phyloP scores from a whole-genome alignment of 1,139 yeast genomes.

The Scheffersomyces stambukii region DNA sequence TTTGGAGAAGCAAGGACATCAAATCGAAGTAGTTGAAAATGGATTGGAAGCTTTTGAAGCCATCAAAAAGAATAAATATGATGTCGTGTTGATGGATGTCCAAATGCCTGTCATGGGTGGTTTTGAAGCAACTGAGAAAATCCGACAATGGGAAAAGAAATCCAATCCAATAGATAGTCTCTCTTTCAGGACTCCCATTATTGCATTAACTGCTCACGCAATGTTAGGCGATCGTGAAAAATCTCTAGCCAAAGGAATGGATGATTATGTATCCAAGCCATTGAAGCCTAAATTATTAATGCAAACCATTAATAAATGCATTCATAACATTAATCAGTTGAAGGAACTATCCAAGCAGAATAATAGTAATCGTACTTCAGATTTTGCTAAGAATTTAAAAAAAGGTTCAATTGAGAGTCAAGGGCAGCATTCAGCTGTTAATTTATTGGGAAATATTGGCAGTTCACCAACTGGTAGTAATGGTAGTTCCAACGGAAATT shows the following conservation, averaged over 20 bases:
- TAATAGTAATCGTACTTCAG: constrained; percentile 42
- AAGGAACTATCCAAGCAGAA: constrained; percentile 52
- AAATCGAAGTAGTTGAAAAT: constrained; percentile 79
- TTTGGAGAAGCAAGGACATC: constrained; percentile 77
- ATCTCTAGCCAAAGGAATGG: constrained; percentile 86
- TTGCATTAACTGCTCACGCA: constrained; percentile 88
- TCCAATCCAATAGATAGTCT: constrained; percentile 68
- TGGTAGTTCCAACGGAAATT: constrained; percentile 7
- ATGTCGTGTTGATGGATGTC: constrained; percentile 87
- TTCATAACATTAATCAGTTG: constrained; percentile 60
- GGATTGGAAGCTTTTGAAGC: constrained; percentile 83
- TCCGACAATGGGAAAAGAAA: constrained; percentile 84
- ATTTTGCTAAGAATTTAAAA: constrained; percentile 46
- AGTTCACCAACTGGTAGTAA: constrained; percentile 9
- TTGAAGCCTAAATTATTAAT: constrained; percentile 76
- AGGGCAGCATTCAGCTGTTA: constrained; percentile 4
- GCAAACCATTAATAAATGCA: constrained; percentile 81
- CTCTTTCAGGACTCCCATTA: constrained; percentile 71
- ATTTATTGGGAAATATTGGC: constrained; percentile 2
- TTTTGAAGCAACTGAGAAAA: constrained; percentile 82
- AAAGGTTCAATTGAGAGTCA: constrained; percentile 31
- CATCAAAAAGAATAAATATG: constrained; percentile 60
- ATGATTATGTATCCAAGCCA: constrained; percentile 83
- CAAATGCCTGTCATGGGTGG: constrained; percentile 98
- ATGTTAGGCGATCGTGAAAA: constrained; percentile 88